Evolutionary conservation across 1,139 yeast species (phyloP).

Genomic region (Saccharomycopsis phalli): DNA sequence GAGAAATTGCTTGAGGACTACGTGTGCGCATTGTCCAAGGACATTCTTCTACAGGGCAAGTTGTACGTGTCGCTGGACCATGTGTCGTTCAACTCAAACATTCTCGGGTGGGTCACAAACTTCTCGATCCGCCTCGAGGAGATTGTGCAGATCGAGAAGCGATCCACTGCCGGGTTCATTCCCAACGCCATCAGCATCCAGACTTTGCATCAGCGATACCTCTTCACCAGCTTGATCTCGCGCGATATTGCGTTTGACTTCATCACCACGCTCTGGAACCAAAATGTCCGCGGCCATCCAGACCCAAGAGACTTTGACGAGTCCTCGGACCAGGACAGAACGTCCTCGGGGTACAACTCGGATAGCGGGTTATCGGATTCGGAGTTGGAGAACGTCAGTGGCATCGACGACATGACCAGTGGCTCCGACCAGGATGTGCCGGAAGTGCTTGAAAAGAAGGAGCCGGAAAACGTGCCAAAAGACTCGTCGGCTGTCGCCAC

Average conservation of each 20-base stretch:
- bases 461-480: not conserved
- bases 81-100: slow-evolving; percentile 83
- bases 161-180: slow-evolving; percentile 77
- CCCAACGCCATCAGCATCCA: slow-evolving; percentile 84
- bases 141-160: slow-evolving; percentile 65
- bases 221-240: slow-evolving; percentile 80
- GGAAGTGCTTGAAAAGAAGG: slow-evolving; percentile 1
- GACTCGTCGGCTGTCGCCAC: slow-evolving; percentile 26
- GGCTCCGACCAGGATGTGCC: slow-evolving; percentile 14
- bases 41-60: slow-evolving; percentile 86
- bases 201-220: slow-evolving; percentile 56
- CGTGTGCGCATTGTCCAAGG: slow-evolving; percentile 83
- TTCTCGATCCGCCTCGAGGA: slow-evolving; percentile 66
- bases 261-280: slow-evolving; percentile 51
- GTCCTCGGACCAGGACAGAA: slow-evolving; percentile 5
- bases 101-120: slow-evolving; percentile 88
- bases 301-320: slow-evolving; percentile 21
- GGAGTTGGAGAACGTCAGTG: slow-evolving; percentile 20
- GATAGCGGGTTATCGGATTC: slow-evolving; percentile 19
- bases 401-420: slow-evolving; percentile 17
- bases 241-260: slow-evolving; percentile 72
- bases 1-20: slow-evolving; percentile 78
- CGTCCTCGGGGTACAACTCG: slow-evolving; percentile 16
- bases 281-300: slow-evolving; percentile 16
- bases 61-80: slow-evolving; percentile 73